Conservation (phyloP, 2,329 filamentous ascomycete genomes). For the Ophiosphaerella korrae region DNA sequence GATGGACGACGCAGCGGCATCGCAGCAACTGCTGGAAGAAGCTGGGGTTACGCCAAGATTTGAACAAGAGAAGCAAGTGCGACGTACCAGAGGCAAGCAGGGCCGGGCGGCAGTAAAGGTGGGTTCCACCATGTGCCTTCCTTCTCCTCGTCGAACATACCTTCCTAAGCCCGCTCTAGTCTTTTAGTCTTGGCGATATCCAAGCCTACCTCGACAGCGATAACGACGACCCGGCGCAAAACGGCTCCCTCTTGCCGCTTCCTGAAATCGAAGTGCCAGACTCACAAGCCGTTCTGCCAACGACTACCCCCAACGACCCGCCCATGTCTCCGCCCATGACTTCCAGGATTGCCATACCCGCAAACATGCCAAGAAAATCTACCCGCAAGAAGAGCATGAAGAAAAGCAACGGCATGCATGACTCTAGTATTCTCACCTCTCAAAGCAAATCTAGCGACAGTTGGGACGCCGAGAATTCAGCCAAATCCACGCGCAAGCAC, state of each 20-base stretch:
- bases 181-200: neutral
- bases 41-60: constrained; percentile 4
- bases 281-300: constrained; percentile 7
- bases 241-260: neutral
- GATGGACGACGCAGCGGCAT: constrained; percentile 26
- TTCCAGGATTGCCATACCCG: constrained; percentile 10
- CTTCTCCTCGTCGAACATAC: neutral
- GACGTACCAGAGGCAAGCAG: neutral
- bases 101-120: neutral
- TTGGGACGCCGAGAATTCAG: neutral
- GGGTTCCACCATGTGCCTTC: neutral
- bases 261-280: constrained; percentile 17
- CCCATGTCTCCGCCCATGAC: constrained; percentile 8
- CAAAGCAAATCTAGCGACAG: neutral
- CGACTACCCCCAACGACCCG: neutral
- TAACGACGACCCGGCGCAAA: neutral
- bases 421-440: neutral
- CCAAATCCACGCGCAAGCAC: neutral
- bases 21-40: constrained; percentile 28
- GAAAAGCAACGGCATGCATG: neutral
- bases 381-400: constrained; percentile 1
- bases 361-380: constrained; percentile 2
- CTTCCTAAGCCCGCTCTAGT: neutral
- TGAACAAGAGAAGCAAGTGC: neutral
- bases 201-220: neutral